These are phyloP conservation scores for Chamaecrista fasciculata DNA, from an alignment of 306 rosid species.

Conservation along the genomic window DNA sequence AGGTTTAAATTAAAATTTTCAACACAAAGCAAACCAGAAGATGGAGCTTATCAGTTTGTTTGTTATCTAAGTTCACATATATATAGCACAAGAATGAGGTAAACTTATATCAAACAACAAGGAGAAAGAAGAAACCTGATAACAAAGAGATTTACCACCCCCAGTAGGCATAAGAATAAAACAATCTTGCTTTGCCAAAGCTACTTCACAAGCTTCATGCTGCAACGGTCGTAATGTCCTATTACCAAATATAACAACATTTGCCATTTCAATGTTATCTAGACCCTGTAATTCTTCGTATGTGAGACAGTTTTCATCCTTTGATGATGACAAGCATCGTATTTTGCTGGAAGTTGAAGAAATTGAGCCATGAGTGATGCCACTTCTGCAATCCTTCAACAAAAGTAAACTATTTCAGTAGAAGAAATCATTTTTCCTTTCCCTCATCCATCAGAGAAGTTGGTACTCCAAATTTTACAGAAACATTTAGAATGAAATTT, in stretches of 20 bases:
- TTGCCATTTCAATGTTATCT: slow-evolving; percentile 89
- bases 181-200: slow-evolving; percentile 75
- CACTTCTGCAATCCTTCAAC: slow-evolving; percentile 64
- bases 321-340: slow-evolving; percentile 33
- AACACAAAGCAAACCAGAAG: too few species aligned
- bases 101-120: slow-evolving; percentile 11
- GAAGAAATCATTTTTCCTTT: background rate
- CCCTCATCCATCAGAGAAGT: slow-evolving; percentile 7
- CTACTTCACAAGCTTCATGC: slow-evolving; percentile 79
- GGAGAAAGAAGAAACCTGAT: slow-evolving; percentile 73
- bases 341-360: slow-evolving; percentile 44
- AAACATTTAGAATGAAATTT: slow-evolving; percentile 1
- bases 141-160: slow-evolving; percentile 96
- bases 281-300: slow-evolving; percentile 64
- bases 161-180: slow-evolving; percentile 98
- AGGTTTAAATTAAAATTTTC: too few species aligned
- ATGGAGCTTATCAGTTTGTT: too few species aligned
- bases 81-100: slow-evolving; percentile 18
- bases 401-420: slow-evolving; percentile 33
- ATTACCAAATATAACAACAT: slow-evolving; percentile 86
- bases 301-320: slow-evolving; percentile 43
- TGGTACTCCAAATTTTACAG: background rate
- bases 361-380: slow-evolving; percentile 50
- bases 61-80: too few species aligned
- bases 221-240: slow-evolving; percentile 81